Percentiles rank a stretch among this genome's conserved stretches.
phyloP scores from a whole-genome alignment of 345 rosid genomes.

The Xanthoceras sorbifolium region DNA sequence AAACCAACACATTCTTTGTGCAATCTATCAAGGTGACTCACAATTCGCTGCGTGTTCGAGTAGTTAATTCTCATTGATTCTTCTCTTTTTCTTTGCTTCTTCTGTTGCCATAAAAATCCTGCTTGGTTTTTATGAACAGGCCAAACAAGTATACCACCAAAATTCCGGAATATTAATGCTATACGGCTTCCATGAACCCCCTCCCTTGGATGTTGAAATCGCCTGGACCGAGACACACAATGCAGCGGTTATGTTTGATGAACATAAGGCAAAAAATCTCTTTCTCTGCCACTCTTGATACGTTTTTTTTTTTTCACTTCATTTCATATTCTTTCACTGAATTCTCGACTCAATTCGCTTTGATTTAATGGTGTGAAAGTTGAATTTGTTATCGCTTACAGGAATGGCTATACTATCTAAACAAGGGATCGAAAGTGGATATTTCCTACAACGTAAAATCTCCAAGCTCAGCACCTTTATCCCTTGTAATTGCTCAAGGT shows the following conservation, averaged over 20 bases:
- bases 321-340: background rate
- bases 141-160: constrained; percentile 27
- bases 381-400: constrained; percentile 19
- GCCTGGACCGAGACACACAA: constrained; percentile 48
- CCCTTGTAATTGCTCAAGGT: constrained; percentile 63
- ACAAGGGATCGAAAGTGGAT: constrained; percentile 48
- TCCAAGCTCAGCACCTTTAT: constrained; percentile 36
- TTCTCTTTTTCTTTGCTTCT: background rate
- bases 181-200: constrained; percentile 46
- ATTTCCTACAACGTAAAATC: constrained; percentile 50
- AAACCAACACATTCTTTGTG: constrained; percentile 46
- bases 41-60: background rate
- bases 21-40: constrained; percentile 48
- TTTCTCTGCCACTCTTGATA: background rate
- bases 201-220: constrained; percentile 41
- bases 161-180: constrained; percentile 39
- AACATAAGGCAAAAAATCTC: constrained; percentile 40
- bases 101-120: constrained; percentile 5
- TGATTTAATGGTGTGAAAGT: background rate
- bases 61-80: background rate
- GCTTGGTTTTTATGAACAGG: constrained; percentile 37
- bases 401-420: constrained; percentile 62
- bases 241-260: constrained; percentile 34
- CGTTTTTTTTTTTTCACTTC: background rate
- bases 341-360: background rate